A percentile compares a stretch with the other conserved stretches of the same genome.
Evolutionary conservation across 371 early-diverging fungal species (phyloP).

Genomic region (Mortierella sp.): DNA sequence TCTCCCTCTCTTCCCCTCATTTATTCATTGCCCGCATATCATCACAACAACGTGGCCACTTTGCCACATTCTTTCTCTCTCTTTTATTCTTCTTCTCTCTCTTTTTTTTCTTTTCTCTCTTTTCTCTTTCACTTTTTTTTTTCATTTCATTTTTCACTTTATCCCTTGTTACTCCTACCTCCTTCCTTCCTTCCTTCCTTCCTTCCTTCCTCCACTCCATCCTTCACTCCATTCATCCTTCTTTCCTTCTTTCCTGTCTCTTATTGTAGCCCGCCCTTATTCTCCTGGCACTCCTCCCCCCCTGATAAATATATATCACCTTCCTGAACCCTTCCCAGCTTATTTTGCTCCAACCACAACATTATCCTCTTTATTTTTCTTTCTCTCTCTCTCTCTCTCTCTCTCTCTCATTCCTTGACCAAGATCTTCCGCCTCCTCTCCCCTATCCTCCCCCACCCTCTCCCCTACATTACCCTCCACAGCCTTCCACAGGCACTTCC

Average conservation of each 20-base stretch:
- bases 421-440: background rate
- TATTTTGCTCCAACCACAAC: background rate
- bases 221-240: conserved; percentile 11
- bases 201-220: background rate
- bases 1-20: too few species aligned
- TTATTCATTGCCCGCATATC: too few species aligned
- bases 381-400: background rate
- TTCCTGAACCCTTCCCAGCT: conserved; percentile 1
- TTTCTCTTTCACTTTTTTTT: background rate
- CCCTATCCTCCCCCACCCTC: background rate
- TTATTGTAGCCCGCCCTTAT: background rate
- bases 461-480: background rate
- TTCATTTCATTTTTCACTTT: conserved; percentile 30
- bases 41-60: conserved; percentile 11
- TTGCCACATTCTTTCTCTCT: conserved; percentile 8
- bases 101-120: background rate
- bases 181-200: conserved; percentile 18
- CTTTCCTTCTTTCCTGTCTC: conserved; percentile 18
- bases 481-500: conserved; percentile 13
- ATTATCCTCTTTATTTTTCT: background rate
- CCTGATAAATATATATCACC: background rate
- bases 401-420: background rate
- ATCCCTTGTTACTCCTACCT: background rate
- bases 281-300: background rate
- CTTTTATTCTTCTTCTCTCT: background rate